Evolutionary conservation across 2,329 filamentous ascomycete species (phyloP), one percentile per base, ranked within the genome.

Genomic region (Didymella glomerata): DNA sequence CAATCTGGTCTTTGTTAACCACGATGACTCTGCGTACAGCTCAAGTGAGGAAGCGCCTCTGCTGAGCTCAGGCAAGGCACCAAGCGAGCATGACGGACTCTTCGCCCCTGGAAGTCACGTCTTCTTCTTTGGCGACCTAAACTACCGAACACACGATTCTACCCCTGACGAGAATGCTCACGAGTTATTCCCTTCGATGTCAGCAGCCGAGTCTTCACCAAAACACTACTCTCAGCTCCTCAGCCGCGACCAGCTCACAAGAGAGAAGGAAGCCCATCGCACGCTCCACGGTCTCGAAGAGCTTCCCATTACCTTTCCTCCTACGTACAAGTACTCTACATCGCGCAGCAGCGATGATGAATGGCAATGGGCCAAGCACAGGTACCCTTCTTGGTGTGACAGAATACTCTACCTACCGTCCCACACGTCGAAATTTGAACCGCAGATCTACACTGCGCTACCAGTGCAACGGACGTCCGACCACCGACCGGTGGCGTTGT

Each of bases 341-440:
- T 63, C 65, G 9, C 65, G 68, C 20, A 54, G 54, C 50, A 70
- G 75, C 27, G 72, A 78, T 60, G 74, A 72, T 18, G 63, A 66
- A 11, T 94, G 90, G 88, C 79, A 82, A 30, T 97, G 93, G 85
- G 91, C 93, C 8, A 81, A 83, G 57, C 91, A 96, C 74, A 88
- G 95, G 45, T 96, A 91, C 84, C 73, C 95, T 1, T 89, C 89
- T 70, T 98, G 94, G 95, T 97, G 93, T 70, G 95, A 98, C 77
- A 87, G 95, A 3, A 89, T 98, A 20, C 81, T 98, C 20, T 98
- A 88, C 76, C 81, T 94, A 2, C 69, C 72, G 2, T 65, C 73
- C 10, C 67, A 86, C 85, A 48, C 66, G 4, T 20, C 76, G 76
- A 22, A 81, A 8, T 83, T 92, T n/a, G 77, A 80, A 24, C 81